Evolutionary conservation across 305 asterid genomes (phyloP).

Genomic region (Rubia tinctorum): DNA sequence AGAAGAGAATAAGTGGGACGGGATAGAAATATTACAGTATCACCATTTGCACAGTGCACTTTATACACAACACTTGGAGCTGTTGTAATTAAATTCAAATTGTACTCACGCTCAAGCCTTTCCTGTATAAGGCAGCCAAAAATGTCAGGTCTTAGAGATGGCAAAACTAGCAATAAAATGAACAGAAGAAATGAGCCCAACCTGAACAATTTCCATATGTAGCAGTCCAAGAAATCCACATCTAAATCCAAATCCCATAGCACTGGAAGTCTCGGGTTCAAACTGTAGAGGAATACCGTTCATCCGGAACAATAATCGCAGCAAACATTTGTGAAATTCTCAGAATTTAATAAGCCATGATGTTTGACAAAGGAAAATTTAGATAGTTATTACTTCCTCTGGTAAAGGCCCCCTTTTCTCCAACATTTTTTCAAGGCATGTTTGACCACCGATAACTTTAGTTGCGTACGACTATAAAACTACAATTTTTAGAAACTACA

Average conservation of each 20-base stretch:
- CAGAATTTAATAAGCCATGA: not conserved
- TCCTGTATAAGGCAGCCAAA: conserved; percentile 59
- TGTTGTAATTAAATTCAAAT: conserved; percentile 87
- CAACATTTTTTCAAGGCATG: too few species aligned
- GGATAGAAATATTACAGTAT: conserved; percentile 65
- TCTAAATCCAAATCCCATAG: conserved; percentile 99
- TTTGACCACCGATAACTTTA: too few species aligned
- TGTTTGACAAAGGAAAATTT: not conserved
- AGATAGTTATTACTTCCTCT: too few species aligned
- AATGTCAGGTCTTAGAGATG: conserved; percentile 14
- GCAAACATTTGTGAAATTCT: conserved; percentile 4
- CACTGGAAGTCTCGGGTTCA: conserved; percentile 97
- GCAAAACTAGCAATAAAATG: conserved; percentile 19
- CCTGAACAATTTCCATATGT: conserved; percentile 99
- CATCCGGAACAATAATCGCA: conserved; percentile 1
- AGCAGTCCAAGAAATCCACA: conserved; percentile 99
- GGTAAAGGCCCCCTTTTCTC: too few species aligned
- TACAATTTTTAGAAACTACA: too few species aligned
- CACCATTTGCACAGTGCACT: conserved; percentile 77
- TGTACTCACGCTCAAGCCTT: conserved; percentile 97
- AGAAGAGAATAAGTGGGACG: conserved; percentile 17
- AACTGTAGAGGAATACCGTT: conserved; percentile 43
- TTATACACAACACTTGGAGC: conserved; percentile 96
- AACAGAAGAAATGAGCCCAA: conserved; percentile 20
- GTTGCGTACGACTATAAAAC: too few species aligned